Evolutionary conservation across 2,329 filamentous ascomycete genomes (phyloP), one percentile per base, ranked within the genome.

Genomic region (Ceratocystis lukuohia): DNA sequence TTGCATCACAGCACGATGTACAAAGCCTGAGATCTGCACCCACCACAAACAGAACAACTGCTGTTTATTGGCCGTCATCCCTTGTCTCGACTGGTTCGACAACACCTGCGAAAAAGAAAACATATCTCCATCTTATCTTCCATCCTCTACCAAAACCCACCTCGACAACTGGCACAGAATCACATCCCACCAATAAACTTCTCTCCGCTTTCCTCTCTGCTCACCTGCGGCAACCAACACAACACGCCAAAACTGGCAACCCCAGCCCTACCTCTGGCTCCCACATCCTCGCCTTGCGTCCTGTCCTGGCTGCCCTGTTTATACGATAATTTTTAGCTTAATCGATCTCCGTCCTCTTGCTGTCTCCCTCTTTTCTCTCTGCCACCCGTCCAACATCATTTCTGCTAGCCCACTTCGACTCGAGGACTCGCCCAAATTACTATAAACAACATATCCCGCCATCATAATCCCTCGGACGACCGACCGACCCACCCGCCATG

Each of bases 401-500:
- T 20, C 30, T 28, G 20, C 8, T 28, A 17, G 10, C n/a, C 20
- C 50, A 5, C 12, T 28, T 12, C 46, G 1, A 17, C 15, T n/a
- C 15, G 17, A 17, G 5, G 6, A 48, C 37, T 61, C 46, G 28
- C 6, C 56, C 12, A 37, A 15, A 45, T 33, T 61, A 25, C 28
- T 48, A 22, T 25, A 33, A 59, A 44, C 25, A 63, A 46, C 53
- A 57, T 57, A 57, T 57, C 53, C 22, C 53, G 20, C 53, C 17
- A 30, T 30, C 25, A 30, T 17, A n/a, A 57, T 33, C 53, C 53
- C 53, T 57, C 53, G 22, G 53, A 57, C 53, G 53, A 30, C 10
- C 53, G 10, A 46, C 41, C 15, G 30, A 63, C 45, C n/a, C 44
- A 37, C 30, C n/a, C 48, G 45, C n/a, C 61, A 99, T 99, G 94